Percentiles rank a stretch among this genome's conserved stretches.
These are phyloP conservation scores for Camellia japonica DNA, from an alignment of 148 eudicot species.

Conservation along the genomic window DNA sequence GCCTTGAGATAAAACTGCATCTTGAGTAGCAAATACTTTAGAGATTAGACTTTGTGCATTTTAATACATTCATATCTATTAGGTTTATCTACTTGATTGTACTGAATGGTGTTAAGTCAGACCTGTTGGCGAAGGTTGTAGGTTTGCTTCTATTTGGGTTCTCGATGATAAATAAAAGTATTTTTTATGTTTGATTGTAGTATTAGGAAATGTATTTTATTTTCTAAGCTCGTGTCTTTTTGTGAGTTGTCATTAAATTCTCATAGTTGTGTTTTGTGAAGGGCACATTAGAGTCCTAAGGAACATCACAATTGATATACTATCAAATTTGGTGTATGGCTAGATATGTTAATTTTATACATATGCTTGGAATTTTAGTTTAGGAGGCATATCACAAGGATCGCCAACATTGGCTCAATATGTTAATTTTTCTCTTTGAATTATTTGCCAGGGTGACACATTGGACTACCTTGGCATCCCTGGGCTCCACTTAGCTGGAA, in stretches of 20 bases:
- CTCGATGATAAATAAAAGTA: neutral
- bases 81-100: neutral
- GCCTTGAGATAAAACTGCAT: neutral
- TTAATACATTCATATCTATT: neutral
- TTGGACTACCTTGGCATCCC: constrained; percentile 98
- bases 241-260: neutral
- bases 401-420: neutral
- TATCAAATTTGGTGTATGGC: too few relatives aligned
- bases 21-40: neutral
- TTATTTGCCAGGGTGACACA: constrained; percentile 71
- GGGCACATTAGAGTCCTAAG: neutral
- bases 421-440: neutral
- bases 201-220: neutral
- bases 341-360: too few relatives aligned
- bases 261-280: neutral
- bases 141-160: neutral
- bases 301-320: neutral
- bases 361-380: neutral
- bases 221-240: too few relatives aligned
- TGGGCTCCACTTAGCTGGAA: constrained; percentile 93
- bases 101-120: neutral
- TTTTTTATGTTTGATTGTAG: neutral
- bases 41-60: neutral
- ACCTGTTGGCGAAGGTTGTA: neutral
- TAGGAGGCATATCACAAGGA: constrained; percentile 5